Conservation (phyloP, 2,329 filamentous ascomycete genomes). For the Gremmenia infestans region DNA sequence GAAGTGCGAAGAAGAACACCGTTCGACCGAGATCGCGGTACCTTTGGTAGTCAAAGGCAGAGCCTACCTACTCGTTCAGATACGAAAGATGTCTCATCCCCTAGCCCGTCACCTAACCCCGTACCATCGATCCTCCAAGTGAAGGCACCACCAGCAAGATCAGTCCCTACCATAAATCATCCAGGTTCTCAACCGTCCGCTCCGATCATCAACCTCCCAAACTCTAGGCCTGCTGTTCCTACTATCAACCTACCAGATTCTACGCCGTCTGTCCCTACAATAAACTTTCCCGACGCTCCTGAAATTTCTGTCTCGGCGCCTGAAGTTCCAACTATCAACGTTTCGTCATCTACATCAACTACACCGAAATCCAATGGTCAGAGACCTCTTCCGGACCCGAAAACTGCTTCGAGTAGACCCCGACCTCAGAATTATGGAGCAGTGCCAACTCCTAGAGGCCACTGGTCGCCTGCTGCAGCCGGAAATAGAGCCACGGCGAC, state of each 20-base stretch:
- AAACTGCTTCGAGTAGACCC: constrained; percentile 20
- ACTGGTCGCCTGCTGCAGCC: constrained; percentile 52
- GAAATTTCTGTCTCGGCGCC: constrained; percentile 23
- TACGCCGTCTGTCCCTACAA: constrained; percentile 26
- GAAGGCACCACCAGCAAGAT: constrained; percentile 33
- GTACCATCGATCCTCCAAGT: constrained; percentile 42
- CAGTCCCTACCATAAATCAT: constrained; percentile 44
- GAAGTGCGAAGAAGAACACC: constrained; percentile 37
- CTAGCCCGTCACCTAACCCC: constrained; percentile 36
- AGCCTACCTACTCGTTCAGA: constrained; percentile 23
- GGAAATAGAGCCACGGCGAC: constrained; percentile 57
- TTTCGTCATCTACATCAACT: constrained; percentile 30
- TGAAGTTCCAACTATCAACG: constrained; percentile 42
- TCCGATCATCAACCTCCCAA: constrained; percentile 17
- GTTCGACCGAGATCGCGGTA: constrained; percentile 22
- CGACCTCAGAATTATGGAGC: constrained; percentile 34
- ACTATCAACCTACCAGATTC: constrained; percentile 36
- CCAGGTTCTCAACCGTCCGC: constrained; percentile 33
- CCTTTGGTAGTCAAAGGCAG: constrained; percentile 22
- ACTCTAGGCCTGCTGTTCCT: constrained; percentile 12
- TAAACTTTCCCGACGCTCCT: constrained; percentile 30
- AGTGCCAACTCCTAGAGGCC: constrained; percentile 31
- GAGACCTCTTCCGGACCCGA: constrained; percentile 37
- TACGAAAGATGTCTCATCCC: constrained; percentile 25
- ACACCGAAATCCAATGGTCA: constrained; percentile 15